These are phyloP conservation scores for Lavandula angustifolia DNA, from an alignment of 257 asterid species.

Conservation along the genomic window DNA sequence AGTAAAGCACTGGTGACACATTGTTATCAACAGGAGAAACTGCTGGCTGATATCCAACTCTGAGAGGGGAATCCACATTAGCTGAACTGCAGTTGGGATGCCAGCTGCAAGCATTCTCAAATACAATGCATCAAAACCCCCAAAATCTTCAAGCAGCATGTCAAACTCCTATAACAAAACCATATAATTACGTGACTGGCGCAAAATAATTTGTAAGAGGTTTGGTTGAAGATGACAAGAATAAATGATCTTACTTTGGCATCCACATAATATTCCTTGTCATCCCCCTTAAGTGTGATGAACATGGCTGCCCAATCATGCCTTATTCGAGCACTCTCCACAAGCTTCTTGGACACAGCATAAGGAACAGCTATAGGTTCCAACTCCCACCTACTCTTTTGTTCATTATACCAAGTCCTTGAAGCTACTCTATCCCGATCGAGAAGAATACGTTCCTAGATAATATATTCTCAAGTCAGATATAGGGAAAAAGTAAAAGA, in stretches of 20 bases:
- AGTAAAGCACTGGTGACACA: slow-evolving; percentile 56
- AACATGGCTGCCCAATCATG: slow-evolving; percentile 95
- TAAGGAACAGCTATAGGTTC: slow-evolving; percentile 93
- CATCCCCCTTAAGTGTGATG: slow-evolving; percentile 78
- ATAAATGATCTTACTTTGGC: slow-evolving; percentile 55
- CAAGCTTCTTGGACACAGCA: slow-evolving; percentile 81
- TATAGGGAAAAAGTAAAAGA: slow-evolving; percentile 28
- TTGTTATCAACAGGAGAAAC: slow-evolving; percentile 53
- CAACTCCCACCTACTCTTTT: slow-evolving; percentile 85
- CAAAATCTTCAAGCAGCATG: slow-evolving; percentile 80
- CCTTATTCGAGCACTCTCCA: slow-evolving; percentile 89
- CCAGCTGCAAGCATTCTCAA: slow-evolving; percentile 79
- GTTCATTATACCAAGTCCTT: slow-evolving; percentile 86
- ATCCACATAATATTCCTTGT: slow-evolving; percentile 78
- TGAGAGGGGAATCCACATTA: slow-evolving; percentile 93
- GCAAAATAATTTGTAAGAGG: not conserved
- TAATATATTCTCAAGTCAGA: slow-evolving; percentile 30
- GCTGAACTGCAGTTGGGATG: slow-evolving; percentile 84
- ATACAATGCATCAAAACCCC: slow-evolving; percentile 93
- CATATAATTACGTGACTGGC: slow-evolving; percentile 26
- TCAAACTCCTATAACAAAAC: slow-evolving; percentile 73
- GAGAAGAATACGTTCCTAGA: slow-evolving; percentile 73
- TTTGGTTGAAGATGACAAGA: slow-evolving; percentile 19
- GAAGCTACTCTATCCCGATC: slow-evolving; percentile 93
- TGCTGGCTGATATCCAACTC: slow-evolving; percentile 74